These are phyloP conservation scores for Chrysanthemum makinoi DNA, from an alignment of 129 eudicot genomes.

Conservation along the genomic window DNA sequence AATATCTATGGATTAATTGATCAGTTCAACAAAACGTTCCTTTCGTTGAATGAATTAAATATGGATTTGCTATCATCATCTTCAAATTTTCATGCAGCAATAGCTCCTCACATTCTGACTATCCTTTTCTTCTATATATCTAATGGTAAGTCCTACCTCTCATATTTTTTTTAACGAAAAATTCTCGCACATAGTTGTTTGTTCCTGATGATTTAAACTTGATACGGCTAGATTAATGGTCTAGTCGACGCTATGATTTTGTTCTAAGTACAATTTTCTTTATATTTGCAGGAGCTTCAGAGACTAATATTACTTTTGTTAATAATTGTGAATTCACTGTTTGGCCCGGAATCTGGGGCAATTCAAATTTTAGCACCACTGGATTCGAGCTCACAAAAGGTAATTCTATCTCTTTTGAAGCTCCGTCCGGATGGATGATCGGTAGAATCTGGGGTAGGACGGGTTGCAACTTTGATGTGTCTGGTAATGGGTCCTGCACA, in stretches of 20 bases:
- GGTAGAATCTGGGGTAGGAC: slow-evolving; percentile 29
- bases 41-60: too few relatives aligned
- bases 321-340: slow-evolving; percentile 16
- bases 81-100: slow-evolving; percentile 15
- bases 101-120: background rate
- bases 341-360: slow-evolving; percentile 18
- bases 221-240: too few relatives aligned
- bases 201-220: too few relatives aligned
- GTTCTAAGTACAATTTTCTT: slow-evolving; percentile 1
- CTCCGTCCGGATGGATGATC: background rate
- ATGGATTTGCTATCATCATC: background rate
- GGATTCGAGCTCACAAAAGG: slow-evolving; percentile 24
- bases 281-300: slow-evolving; percentile 26
- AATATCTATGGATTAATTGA: too few relatives aligned
- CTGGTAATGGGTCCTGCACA: slow-evolving; percentile 10
- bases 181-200: background rate
- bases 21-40: too few relatives aligned
- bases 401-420: slow-evolving; percentile 19
- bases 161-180: background rate
- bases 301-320: slow-evolving; percentile 13
- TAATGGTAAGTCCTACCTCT: slow-evolving; percentile 4
- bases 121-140: slow-evolving; percentile 13
- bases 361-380: background rate
- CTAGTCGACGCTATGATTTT: background rate
- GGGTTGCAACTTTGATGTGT: slow-evolving; percentile 20